A percentile compares a stretch with the other conserved stretches of the same genome.
Evolutionary conservation across 2,329 filamentous ascomycete species (phyloP).

Genomic region (Juglanconis oblonga): DNA sequence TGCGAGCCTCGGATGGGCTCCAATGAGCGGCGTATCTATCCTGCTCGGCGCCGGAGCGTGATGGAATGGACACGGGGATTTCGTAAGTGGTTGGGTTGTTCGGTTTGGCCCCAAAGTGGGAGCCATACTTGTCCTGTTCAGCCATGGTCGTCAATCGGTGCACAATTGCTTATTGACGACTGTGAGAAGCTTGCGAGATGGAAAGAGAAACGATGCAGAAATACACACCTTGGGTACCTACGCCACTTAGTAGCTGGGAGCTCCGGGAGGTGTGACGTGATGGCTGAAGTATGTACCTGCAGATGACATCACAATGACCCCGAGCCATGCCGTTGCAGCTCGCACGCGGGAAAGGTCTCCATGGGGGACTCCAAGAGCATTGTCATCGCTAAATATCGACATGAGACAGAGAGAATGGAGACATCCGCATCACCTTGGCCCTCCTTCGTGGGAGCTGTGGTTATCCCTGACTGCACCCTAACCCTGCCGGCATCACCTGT

Average conservation of each 20-base stretch:
- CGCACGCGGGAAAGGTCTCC: neutral
- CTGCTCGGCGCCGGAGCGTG: slow-evolving; percentile 13
- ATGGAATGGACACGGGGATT: slow-evolving; percentile 9
- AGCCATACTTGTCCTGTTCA: slow-evolving; percentile 19
- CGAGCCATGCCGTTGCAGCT: neutral
- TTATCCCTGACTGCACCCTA: no score
- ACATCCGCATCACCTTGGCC: no score
- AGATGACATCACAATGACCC: slow-evolving; percentile 18
- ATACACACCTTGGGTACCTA: neutral
- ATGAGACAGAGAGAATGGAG: no score
- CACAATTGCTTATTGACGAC: neutral
- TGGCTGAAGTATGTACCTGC: neutral
- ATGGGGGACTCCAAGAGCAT: no score
- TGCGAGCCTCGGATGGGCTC: slow-evolving; percentile 12
- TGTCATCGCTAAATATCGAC: no score
- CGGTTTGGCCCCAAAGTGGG: slow-evolving; percentile 10
- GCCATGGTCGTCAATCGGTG: slow-evolving; percentile 19
- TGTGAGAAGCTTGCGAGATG: neutral
- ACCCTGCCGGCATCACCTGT: no score
- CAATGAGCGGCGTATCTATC: slow-evolving; percentile 14
- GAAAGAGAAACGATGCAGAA: neutral
- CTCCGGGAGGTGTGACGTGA: slow-evolving; percentile 13
- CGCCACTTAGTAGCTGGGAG: neutral
- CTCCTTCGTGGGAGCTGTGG: no score
- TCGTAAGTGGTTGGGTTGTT: slow-evolving; percentile 3